Conservation (phyloP, 2,329 filamentous ascomycete species). For the Fusarium oxysporum region DNA sequence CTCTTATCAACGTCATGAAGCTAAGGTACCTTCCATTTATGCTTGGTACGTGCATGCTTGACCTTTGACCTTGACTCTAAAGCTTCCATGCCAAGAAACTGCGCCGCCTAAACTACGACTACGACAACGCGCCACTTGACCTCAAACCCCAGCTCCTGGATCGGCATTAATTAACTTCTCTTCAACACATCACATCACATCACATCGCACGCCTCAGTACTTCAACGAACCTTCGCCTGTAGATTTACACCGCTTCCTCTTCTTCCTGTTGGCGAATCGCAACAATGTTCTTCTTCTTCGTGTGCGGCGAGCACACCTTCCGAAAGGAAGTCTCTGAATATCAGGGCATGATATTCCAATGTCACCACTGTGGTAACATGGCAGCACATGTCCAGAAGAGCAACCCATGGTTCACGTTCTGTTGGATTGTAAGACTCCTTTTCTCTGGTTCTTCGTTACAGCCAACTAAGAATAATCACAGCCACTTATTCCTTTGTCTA, state of each 20-base stretch:
- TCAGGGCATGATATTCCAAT: constrained; percentile 71
- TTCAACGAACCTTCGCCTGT: background rate
- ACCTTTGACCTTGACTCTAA: constrained; percentile 9
- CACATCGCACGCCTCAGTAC: background rate
- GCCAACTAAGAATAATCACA: constrained; percentile 47
- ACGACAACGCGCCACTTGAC: constrained; percentile 32
- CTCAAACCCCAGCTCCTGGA: background rate
- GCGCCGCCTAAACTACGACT: constrained; percentile 28
- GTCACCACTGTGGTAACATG: constrained; percentile 75
- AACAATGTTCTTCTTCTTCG: constrained; percentile 71
- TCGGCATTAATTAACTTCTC: background rate
- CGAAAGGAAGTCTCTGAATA: constrained; percentile 70
- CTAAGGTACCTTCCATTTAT: background rate
- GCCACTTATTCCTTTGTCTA: constrained; percentile 78
- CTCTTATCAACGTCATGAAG: background rate
- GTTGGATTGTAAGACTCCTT: constrained; percentile 70
- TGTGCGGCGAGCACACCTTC: constrained; percentile 72
- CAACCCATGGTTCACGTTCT: constrained; percentile 82
- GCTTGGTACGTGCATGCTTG: background rate
- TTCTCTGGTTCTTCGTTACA: background rate
- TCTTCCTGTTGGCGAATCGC: background rate
- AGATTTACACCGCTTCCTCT: background rate
- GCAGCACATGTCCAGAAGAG: constrained; percentile 70
- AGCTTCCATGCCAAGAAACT: constrained; percentile 38
- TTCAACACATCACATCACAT: constrained; percentile 4